These are phyloP conservation scores for Bolboschoenus planiculmis DNA, from an alignment of 176 grass and related monocot genomes.

Conservation along the genomic window DNA sequence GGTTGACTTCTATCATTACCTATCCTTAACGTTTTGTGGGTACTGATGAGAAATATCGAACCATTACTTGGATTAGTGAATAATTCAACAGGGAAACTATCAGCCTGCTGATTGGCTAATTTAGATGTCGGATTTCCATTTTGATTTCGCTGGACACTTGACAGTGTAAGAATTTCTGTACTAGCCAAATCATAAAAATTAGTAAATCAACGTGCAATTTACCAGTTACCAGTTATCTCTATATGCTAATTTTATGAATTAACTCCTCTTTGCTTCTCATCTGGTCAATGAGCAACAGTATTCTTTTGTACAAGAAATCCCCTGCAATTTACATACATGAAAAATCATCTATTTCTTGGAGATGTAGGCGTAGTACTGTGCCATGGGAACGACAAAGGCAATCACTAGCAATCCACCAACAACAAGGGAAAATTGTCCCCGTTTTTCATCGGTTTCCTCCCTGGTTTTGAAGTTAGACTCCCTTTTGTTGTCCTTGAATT, in stretches of 20 bases:
- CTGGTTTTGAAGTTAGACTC: conserved; percentile 89
- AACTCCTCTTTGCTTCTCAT: conserved; percentile 14
- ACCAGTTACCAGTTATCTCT: neutral
- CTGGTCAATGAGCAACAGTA: conserved; percentile 13
- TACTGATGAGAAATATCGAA: neutral
- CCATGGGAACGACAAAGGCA: conserved; percentile 98
- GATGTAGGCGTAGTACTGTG: conserved; percentile 95
- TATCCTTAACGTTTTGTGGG: neutral
- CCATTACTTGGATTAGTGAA: neutral
- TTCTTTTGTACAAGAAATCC: conserved; percentile 22
- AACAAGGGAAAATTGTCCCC: conserved; percentile 92
- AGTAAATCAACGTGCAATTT: neutral
- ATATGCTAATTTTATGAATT: neutral
- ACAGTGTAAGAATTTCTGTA: neutral
- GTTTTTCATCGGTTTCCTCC: conserved; percentile 92
- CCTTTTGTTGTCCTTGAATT: conserved; percentile 83
- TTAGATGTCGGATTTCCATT: neutral
- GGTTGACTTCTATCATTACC: neutral
- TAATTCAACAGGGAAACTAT: neutral
- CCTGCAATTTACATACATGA: neutral
- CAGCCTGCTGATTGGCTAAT: no score
- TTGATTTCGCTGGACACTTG: neutral
- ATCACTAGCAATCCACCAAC: conserved; percentile 92
- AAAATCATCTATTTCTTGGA: conserved; percentile 79
- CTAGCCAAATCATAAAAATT: neutral